phyloP scores from a whole-genome alignment of 805 yeast species.

The Zygosaccharomyces lentus region DNA sequence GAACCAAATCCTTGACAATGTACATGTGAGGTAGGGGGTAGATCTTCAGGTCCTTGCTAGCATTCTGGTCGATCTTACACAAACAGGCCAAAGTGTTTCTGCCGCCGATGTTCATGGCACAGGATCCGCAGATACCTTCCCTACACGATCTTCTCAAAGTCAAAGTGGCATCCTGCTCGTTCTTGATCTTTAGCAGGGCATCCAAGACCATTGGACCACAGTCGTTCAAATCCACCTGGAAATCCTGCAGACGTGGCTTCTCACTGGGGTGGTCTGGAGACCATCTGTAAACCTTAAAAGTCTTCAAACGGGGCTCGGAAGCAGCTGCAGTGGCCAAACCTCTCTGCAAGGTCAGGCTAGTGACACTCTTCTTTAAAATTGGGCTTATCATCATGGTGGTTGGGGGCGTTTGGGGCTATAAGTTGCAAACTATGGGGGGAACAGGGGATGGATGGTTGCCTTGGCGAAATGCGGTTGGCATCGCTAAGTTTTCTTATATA shows the following conservation, averaged over 20 bases:
- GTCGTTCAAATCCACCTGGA: conserved; percentile 77
- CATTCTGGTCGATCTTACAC: conserved; percentile 84
- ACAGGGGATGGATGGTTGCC: background rate
- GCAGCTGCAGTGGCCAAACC: conserved; percentile 39
- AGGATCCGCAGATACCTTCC: conserved; percentile 99
- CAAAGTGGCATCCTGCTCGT: conserved; percentile 92
- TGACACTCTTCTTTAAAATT: conserved; percentile 8
- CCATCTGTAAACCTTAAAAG: conserved; percentile 95
- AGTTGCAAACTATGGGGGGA: background rate
- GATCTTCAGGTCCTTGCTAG: conserved; percentile 70
- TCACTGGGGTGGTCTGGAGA: conserved; percentile 93
- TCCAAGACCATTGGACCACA: conserved; percentile 99
- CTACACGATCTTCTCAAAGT: conserved; percentile 98
- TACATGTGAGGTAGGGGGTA: conserved; percentile 98
- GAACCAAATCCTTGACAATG: conserved; percentile 94
- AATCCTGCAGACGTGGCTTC: conserved; percentile 81
- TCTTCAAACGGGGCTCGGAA: conserved; percentile 60
- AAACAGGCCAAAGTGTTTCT: conserved; percentile 95
- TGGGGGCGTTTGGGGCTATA: background rate
- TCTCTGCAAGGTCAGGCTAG: conserved; percentile 17
- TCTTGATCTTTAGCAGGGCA: conserved; percentile 89
- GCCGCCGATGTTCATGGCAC: conserved; percentile 99
- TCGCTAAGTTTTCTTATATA: background rate
- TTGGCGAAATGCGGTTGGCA: background rate
- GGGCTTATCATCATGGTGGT: background rate